phyloP scores from a whole-genome alignment of 257 asterid species.

The Nicotiana otophora region DNA sequence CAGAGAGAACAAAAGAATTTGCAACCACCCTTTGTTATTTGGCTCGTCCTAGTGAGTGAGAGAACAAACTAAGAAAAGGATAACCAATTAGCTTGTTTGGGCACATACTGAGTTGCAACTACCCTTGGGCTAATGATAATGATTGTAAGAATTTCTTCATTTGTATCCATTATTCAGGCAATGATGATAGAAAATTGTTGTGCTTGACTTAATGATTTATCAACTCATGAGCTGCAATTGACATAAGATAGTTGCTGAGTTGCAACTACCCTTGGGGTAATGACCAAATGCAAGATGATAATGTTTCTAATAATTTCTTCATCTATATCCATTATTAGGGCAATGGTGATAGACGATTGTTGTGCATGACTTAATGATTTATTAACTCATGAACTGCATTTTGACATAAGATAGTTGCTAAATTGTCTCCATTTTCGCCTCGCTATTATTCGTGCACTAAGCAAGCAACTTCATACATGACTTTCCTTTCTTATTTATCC shows the following conservation, averaged over 20 bases:
- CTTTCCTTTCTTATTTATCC: not conserved
- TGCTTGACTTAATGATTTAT: not conserved
- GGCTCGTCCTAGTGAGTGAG: not conserved
- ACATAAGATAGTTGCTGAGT: not conserved
- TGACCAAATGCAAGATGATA: not conserved
- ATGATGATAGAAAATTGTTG: not conserved
- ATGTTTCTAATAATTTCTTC: not conserved
- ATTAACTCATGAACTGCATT: not conserved
- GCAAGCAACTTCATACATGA: not conserved
- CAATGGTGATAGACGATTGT: not conserved
- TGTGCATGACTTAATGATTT: not conserved
- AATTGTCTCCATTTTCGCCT: not conserved
- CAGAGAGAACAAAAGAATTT: not conserved
- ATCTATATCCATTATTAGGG: not conserved
- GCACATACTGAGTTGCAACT: not conserved
- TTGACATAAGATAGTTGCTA: not conserved
- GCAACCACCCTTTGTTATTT: not conserved
- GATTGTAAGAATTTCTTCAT: not conserved
- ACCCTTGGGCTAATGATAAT: not conserved
- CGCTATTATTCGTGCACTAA: not conserved
- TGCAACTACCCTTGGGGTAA: not conserved
- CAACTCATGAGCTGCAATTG: not conserved
- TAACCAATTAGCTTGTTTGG: not conserved
- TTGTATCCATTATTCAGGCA: not conserved
- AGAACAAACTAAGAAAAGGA: not conserved